A percentile compares a stretch with the other conserved stretches of the same genome.
Evolutionary conservation across 2,329 filamentous ascomycete species (phyloP).

Genomic region (Coniochaeta pulveracea): DNA sequence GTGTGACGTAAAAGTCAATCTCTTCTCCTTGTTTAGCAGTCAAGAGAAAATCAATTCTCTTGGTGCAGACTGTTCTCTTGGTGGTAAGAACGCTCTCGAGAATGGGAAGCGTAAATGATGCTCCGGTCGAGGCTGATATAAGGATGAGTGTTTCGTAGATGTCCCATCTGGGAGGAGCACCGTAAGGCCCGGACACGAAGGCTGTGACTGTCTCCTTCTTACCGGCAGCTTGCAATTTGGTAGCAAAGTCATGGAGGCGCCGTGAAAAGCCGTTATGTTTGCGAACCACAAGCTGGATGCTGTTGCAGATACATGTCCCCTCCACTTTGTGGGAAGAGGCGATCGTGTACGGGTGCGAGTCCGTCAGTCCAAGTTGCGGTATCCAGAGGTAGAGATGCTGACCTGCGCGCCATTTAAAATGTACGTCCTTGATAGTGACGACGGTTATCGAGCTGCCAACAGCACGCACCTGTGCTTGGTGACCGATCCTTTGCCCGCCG

Average conservation of each 20-base stretch:
- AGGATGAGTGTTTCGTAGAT: slow-evolving; percentile 48
- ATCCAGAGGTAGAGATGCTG: slow-evolving; percentile 53
- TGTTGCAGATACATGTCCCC: slow-evolving; percentile 44
- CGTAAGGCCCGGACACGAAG: slow-evolving; percentile 46
- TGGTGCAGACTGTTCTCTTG: slow-evolving; percentile 31
- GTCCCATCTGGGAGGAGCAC: slow-evolving; percentile 42
- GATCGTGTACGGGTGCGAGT: slow-evolving; percentile 51
- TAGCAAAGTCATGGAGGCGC: slow-evolving; percentile 35
- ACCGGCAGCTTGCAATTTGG: slow-evolving; percentile 18
- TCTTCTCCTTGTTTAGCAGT: slow-evolving; percentile 40
- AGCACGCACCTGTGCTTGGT: slow-evolving; percentile 35
- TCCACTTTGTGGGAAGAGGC: slow-evolving; percentile 40
- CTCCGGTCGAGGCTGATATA: slow-evolving; percentile 51
- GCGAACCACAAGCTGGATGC: slow-evolving; percentile 46
- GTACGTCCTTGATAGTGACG: slow-evolving; percentile 46
- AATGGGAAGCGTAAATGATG: slow-evolving; percentile 49
- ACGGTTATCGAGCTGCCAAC: slow-evolving; percentile 42
- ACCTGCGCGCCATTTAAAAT: slow-evolving; percentile 46
- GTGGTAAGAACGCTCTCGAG: slow-evolving; percentile 40
- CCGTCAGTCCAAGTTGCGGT: slow-evolving; percentile 38
- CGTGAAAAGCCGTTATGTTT: slow-evolving; percentile 46
- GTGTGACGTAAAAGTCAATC: slow-evolving; percentile 41
- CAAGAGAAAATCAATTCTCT: slow-evolving; percentile 40
- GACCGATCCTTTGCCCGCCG: slow-evolving; percentile 37
- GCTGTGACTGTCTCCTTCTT: slow-evolving; percentile 24